phyloP scores from a whole-genome alignment of 2,329 filamentous ascomycete genomes.

The Claviceps cyperi region DNA sequence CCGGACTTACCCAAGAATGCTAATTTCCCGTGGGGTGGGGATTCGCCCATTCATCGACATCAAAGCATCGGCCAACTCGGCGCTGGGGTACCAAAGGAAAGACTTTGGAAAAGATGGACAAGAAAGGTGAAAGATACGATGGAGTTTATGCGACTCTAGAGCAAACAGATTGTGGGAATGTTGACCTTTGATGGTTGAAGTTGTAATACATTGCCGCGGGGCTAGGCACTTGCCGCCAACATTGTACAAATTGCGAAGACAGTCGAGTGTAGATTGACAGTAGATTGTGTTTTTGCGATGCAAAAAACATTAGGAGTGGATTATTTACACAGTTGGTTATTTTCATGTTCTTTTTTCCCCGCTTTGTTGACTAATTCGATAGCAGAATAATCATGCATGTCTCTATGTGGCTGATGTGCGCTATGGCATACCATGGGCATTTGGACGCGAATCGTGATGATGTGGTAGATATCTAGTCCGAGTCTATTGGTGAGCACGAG shows the following conservation, averaged over 20 bases:
- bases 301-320: not conserved
- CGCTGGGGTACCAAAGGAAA: conserved; percentile 9
- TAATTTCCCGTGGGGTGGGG: conserved; percentile 23
- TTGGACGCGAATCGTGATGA: too few species aligned
- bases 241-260: not conserved
- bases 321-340: conserved; percentile 1
- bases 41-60: conserved; percentile 22
- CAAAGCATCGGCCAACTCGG: conserved; percentile 15
- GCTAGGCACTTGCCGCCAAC: not conserved
- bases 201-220: not conserved
- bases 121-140: not conserved
- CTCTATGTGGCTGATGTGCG: not conserved
- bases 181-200: not conserved
- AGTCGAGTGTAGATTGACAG: not conserved
- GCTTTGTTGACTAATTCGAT: not conserved
- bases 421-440: too few species aligned
- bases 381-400: not conserved
- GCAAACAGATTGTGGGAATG: not conserved
- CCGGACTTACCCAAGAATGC: conserved; percentile 15
- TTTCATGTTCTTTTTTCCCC: not conserved
- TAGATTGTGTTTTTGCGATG: not conserved
- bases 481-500: too few species aligned
- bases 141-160: not conserved
- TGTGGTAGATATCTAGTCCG: too few species aligned
- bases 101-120: conserved; percentile 3